phyloP scores from a whole-genome alignment of 805 yeast species.

The Candida railenensis region DNA sequence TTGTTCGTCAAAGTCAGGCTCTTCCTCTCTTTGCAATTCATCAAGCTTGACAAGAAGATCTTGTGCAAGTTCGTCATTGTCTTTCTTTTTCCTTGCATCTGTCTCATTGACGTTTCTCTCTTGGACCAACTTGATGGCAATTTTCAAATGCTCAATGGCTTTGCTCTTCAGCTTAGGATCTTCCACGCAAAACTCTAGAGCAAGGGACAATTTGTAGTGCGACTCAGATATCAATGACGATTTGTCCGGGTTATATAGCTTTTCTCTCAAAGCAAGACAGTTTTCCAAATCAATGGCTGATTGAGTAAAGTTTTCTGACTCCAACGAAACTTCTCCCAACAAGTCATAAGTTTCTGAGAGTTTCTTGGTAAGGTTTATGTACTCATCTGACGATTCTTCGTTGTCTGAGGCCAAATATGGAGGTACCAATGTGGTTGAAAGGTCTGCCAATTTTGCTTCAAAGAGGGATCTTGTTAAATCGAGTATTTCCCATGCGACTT shows the following conservation, averaged over 20 bases:
- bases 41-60: constrained; percentile 57
- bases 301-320: constrained; percentile 82
- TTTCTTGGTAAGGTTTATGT: constrained; percentile 43
- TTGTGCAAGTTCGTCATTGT: constrained; percentile 46
- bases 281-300: constrained; percentile 68
- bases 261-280: constrained; percentile 53
- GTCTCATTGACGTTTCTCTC: constrained; percentile 38
- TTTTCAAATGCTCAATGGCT: constrained; percentile 54
- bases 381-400: constrained; percentile 31
- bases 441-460: constrained; percentile 40
- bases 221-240: constrained; percentile 71
- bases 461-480: constrained; percentile 74
- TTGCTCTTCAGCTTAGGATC: constrained; percentile 43
- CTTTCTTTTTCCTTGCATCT: constrained; percentile 41
- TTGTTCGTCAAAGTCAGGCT: constrained; percentile 47
- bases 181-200: constrained; percentile 69
- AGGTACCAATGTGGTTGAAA: constrained; percentile 6
- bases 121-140: constrained; percentile 48
- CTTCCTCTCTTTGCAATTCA: constrained; percentile 55
- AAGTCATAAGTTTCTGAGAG: constrained; percentile 75
- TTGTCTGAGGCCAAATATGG: constrained; percentile 33
- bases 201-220: constrained; percentile 76
- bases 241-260: constrained; percentile 46
- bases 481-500: constrained; percentile 83
- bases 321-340: constrained; percentile 87